Conservation (phyloP, 805 yeast species). For the Metschnikowia henanensis region DNA sequence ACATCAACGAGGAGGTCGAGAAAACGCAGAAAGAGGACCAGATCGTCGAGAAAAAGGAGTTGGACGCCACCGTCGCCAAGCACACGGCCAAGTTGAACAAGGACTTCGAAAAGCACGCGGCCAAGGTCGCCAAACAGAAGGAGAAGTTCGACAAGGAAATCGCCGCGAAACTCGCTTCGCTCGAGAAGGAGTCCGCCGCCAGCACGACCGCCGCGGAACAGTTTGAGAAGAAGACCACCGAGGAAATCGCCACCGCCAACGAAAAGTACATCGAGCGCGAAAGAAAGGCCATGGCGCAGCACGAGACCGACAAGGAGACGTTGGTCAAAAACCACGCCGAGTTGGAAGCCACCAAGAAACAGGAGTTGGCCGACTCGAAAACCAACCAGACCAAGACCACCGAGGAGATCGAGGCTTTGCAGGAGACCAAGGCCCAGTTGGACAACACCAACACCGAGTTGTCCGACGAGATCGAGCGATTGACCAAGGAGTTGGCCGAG, state of each 20-base stretch:
- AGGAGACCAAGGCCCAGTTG: constrained; percentile 42
- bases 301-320: constrained; percentile 44
- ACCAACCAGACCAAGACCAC: constrained; percentile 42
- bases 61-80: constrained; percentile 34
- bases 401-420: constrained; percentile 44
- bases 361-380: constrained; percentile 43
- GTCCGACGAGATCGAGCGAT: constrained; percentile 39
- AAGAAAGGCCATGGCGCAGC: constrained; percentile 45
- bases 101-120: constrained; percentile 37
- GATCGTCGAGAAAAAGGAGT: constrained; percentile 38
- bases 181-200: constrained; percentile 23
- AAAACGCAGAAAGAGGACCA: constrained; percentile 45
- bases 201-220: constrained; percentile 31
- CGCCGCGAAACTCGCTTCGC: constrained; percentile 27
- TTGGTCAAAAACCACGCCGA: constrained; percentile 44
- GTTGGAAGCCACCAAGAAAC: constrained; percentile 44
- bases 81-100: constrained; percentile 37
- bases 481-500: constrained; percentile 43
- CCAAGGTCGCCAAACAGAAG: constrained; percentile 39
- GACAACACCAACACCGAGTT: constrained; percentile 40
- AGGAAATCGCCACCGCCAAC: constrained; percentile 45
- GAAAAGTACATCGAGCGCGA: constrained; percentile 48
- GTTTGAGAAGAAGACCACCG: constrained; percentile 42
- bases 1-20: constrained; percentile 50
- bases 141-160: constrained; percentile 43